Base-by-base conservation (phyloP, 2,329 filamentous ascomycete species). In the Simplicillium aogashimaense region DNA sequence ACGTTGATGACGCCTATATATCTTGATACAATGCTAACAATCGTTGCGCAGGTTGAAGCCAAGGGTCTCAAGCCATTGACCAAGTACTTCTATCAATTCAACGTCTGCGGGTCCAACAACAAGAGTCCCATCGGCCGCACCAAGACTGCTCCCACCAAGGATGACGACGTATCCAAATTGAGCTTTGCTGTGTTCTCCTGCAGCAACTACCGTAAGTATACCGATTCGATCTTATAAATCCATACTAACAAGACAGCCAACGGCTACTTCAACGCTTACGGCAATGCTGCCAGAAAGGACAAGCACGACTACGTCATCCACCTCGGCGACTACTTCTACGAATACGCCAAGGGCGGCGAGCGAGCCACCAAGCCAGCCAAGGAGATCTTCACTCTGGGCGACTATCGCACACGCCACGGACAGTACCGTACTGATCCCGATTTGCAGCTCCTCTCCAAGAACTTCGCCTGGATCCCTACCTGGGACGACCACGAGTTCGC, bases 171-270 rank as follows among this genome's bases (percentile, higher is more conserved):
- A 6, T 64, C 69, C 1, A 60, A 70, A 14, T 62, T 86, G 40
- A 74, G 67, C 31, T 65, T 86, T 40, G 81, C 81, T 2, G 70
- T 88, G 1, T 86, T 81, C 54, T 85, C 79, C 2, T 86, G 83
- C 64, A 71, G 67, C 49, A 86, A 85, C 56, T 84, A 71, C 47
- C 76, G 72, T 74, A 54, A 37, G 69, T 55, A 18, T 20, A 40
- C 35, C 2, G 10, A 16, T 3, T 31, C 2, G 10, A 16, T 2
- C 12, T 12, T 15, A 5, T 12, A 51, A 32, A 12, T 12, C 30
- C 12, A 32, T 7, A 28, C 10, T 39, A 34, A 39, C 16, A 8
- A 15, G 4, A 35, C 3, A 39, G 48, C 54, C 1, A 50, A 47
- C 34, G 74, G 74, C 0, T 78, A 74, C 54, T 78, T 78, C 58